Evolutionary conservation across 371 early-diverging fungal species (phyloP).

Genomic region (Vairimorpha ceranae): DNA sequence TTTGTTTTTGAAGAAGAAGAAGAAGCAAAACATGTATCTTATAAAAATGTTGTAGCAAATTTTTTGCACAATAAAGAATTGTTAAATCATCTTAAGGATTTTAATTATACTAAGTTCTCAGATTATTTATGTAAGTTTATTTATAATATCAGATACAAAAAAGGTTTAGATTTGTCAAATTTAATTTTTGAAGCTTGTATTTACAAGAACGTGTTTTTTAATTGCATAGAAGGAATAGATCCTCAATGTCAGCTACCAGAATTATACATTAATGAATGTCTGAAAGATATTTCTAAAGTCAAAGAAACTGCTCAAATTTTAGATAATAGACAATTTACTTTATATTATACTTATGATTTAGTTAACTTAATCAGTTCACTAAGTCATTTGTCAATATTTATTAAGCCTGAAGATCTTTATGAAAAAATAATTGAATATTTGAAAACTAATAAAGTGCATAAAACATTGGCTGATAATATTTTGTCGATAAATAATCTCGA

Average conservation of each 20-base stretch:
- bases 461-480: background rate
- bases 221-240: background rate
- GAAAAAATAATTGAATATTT: background rate
- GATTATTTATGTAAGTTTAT: background rate
- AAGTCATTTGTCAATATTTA: background rate
- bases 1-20: background rate
- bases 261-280: background rate
- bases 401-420: background rate
- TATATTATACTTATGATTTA: background rate
- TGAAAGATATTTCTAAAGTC: conserved; percentile 1
- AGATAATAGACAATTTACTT: background rate
- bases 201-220: background rate
- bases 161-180: background rate
- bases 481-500: background rate
- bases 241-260: background rate
- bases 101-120: background rate
- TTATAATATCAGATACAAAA: background rate
- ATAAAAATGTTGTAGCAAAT: background rate
- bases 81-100: background rate
- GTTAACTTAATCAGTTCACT: background rate
- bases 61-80: background rate
- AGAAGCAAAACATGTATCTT: background rate
- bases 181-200: background rate
- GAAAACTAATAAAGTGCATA: background rate
- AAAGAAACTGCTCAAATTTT: conserved; percentile 5